A percentile compares a stretch with the other conserved stretches of the same genome.
phyloP scores from a whole-genome alignment of 2,329 filamentous ascomycete genomes.

The Colletotrichum cereale region DNA sequence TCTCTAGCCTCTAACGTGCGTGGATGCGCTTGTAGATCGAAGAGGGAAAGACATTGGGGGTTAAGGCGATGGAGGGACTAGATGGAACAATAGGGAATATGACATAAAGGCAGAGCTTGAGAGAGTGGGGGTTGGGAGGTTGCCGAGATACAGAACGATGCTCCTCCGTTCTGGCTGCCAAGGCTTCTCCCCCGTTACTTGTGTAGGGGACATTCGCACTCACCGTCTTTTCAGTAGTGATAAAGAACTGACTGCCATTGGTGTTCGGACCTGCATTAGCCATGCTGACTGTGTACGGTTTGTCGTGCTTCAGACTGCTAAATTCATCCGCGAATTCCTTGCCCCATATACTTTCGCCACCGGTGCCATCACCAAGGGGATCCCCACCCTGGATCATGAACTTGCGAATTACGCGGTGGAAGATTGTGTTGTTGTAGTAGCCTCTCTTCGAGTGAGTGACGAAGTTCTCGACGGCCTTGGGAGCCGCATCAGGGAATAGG shows the following conservation, averaged over 20 bases:
- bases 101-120: neutral
- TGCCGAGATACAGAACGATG: neutral
- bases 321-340: slow-evolving; percentile 94
- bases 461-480: slow-evolving; percentile 97
- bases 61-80: neutral
- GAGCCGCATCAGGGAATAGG: slow-evolving; percentile 91
- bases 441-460: slow-evolving; percentile 89
- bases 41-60: neutral
- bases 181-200: neutral
- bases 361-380: slow-evolving; percentile 88
- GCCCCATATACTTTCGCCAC: slow-evolving; percentile 94
- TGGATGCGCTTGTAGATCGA: too few species aligned
- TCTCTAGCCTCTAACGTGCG: too few species aligned
- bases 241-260: slow-evolving; percentile 98
- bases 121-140: neutral
- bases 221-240: slow-evolving; percentile 95
- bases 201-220: slow-evolving; percentile 49
- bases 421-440: slow-evolving; percentile 98
- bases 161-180: neutral
- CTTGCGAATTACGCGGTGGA: slow-evolving; percentile 96
- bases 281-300: slow-evolving; percentile 97
- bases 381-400: slow-evolving; percentile 98
- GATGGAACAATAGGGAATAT: neutral
- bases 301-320: slow-evolving; percentile 90
- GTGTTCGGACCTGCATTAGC: slow-evolving; percentile 96